Evolutionary conservation across 139 green algal genomes (phyloP).

Genomic region (Haematococcus sp.): DNA sequence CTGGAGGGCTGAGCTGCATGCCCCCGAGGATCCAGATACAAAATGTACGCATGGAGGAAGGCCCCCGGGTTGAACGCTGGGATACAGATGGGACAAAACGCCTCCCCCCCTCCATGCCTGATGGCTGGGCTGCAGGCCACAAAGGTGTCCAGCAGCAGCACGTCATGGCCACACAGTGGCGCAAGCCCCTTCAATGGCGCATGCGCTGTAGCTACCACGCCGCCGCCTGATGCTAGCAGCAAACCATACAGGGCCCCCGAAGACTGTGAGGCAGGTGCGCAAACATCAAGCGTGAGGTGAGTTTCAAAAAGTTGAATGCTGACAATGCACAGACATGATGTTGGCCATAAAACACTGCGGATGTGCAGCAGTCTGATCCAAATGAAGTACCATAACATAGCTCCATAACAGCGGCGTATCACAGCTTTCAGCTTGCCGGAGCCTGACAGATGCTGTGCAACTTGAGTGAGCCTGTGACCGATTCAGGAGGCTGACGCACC

Average conservation of each 20-base stretch:
- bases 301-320: background rate
- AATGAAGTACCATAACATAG: too few relatives aligned
- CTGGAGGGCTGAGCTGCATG: background rate
- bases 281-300: background rate
- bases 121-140: conserved; percentile 51
- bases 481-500: conserved; percentile 38
- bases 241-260: conserved; percentile 51
- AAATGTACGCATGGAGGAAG: background rate
- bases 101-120: conserved; percentile 45
- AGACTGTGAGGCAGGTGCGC: background rate
- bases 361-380: too few relatives aligned
- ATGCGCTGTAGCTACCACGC: conserved; percentile 35
- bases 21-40: background rate
- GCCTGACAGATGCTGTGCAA: background rate
- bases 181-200: conserved; percentile 21
- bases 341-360: too few relatives aligned
- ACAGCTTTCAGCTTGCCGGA: background rate
- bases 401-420: too few relatives aligned
- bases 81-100: conserved; percentile 81
- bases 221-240: conserved; percentile 37
- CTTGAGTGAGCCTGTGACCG: background rate
- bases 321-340: background rate
- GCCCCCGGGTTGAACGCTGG: conserved; percentile 70
- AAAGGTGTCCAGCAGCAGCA: conserved; percentile 82
- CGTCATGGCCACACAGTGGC: conserved; percentile 58